Evolutionary conservation across 78 protist genomes (phyloP), one percentile per base, ranked within the genome.

Genomic region (Corallochytrium limacisporum): DNA sequence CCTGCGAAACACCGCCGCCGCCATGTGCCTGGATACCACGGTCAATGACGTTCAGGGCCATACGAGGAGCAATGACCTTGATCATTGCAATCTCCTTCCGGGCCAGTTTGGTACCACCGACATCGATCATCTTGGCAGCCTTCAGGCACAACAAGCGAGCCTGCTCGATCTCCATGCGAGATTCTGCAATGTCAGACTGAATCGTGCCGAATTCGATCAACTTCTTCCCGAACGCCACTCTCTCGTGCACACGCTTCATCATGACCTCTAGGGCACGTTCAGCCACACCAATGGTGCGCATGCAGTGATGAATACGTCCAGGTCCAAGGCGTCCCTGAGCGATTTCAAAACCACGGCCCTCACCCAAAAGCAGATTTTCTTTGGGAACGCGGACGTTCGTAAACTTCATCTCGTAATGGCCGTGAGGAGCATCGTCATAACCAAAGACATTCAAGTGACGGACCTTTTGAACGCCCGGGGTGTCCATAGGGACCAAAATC

Each of bases 221-320:
- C 1, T 35, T 53, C 50, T 47, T 26, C 20, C 82, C 79, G 28
- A 71, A 70, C 6, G 74, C 78, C 1, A 4, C 20, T 18, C 90
- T 47, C 12, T 3, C 0, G 31, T 2, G 9, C 35, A 48, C 76
- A 15, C 91, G 78, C 37, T 20, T 18, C 47, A 36, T 26, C 79
- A 72, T 65, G 38, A 44, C 39, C 12, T 46, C 68, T 22, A 80
- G 57, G 13, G 79, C 43, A 32, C 79, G 75, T 53, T 83, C 85
- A 8, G 78, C 75, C 5, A 31, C 3, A 2, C 83, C 80, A 22
- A 74, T 62, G n/a, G 53, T n/a, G 7, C 92, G 80, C 92, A 87
- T 87, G 82, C 92, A 83, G 65, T 87, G 92, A 51, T 87, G 92
- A 36, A 87, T 67, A 13, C 92, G 82, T 2, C 92, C 92, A 1